A percentile compares a stretch with the other conserved stretches of the same genome.
Evolutionary conservation across 768 basidiomycete genomes (phyloP).

Genomic region (Pulveroboletus sp.): DNA sequence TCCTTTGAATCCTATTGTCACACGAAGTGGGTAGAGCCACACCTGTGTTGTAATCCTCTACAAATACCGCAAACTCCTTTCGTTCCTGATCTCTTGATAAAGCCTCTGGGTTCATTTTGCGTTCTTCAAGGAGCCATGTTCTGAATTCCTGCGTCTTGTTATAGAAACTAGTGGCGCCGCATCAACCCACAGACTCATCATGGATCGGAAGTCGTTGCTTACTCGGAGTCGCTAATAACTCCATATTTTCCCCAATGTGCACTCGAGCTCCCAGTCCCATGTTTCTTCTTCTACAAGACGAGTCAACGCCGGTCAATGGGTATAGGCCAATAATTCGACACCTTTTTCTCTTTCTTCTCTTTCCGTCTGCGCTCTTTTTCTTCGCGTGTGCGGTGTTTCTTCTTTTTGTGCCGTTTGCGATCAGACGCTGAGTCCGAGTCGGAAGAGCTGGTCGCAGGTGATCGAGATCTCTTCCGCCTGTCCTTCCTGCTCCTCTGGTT

Average conservation of each 20-base stretch:
- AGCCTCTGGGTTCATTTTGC: constrained; percentile 86
- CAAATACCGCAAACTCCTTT: constrained; percentile 79
- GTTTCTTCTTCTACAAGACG: constrained; percentile 52
- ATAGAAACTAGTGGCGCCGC: constrained; percentile 54
- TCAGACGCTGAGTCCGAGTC: constrained; percentile 32
- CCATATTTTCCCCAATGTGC: constrained; percentile 90
- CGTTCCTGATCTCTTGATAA: constrained; percentile 79
- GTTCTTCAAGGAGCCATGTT: constrained; percentile 91
- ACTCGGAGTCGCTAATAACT: constrained; percentile 83
- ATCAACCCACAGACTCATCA: constrained; percentile 12
- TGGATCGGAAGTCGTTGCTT: constrained; percentile 24
- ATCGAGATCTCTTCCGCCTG: constrained; percentile 33
- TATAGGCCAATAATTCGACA: constrained; percentile 22
- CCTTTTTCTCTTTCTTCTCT: constrained; percentile 72
- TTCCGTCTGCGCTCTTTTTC: constrained; percentile 53
- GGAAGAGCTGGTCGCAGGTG: constrained; percentile 41
- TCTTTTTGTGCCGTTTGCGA: constrained; percentile 40
- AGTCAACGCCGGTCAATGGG: not conserved
- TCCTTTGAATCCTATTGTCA: not conserved
- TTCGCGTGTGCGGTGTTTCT: constrained; percentile 43
- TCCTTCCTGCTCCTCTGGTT: constrained; percentile 23
- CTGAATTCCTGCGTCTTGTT: constrained; percentile 84
- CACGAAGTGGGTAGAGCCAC: constrained; percentile 10
- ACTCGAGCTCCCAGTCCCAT: constrained; percentile 41
- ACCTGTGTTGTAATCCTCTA: constrained; percentile 85